Evolutionary conservation across 2,329 filamentous ascomycete species (phyloP), one percentile per base, ranked within the genome.

Genomic region (Epichloe bromicola): DNA sequence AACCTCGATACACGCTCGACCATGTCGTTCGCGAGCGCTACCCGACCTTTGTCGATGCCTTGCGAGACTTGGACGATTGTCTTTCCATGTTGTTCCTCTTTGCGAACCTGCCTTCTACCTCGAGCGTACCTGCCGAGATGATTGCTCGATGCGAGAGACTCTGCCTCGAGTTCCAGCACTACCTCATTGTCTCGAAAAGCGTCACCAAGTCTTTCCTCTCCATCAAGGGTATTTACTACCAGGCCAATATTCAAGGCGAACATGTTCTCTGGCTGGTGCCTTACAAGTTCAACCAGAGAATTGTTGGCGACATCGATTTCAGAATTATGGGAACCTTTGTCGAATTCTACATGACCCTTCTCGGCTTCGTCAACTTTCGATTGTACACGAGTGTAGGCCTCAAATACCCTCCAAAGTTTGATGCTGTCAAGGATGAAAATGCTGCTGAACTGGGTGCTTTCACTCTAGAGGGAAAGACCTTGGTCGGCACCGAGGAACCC

Each of bases 211-310:
- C 90, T 0, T 98, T 98, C 74, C 73, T 98, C 57, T 95, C 89
- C 2, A 97, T 98, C 71, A 98, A 98, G 76, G 93, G 93, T 55
- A 97, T 98, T 63, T 98, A 98, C 74, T 98, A 97, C 71, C 91
- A 97, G 72, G 93, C 91, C 23, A 96, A 85, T 48, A 94, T 98
- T 55, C 88, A 96, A 67, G 93, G 93, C 46, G 90, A 98, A 71
- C 91, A 97, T 63, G 86, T 98, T 47, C 75, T 97, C 58, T 98
- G 93, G 93, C 76, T 98, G 39, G 91, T 96, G 11, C 93, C 93
- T 1, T 98, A 98, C 74, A 88, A 88, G 67, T 98, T 98, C 71
- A 95, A 97, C 63, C 93, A 98, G 74, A 79, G 87, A 59, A 84
- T 95, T 14, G 87, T 93, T 40, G 88, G 86, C 52, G 93, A 98